Conservation (phyloP, 1,284 basidiomycete species). For the Leccinum pachyderme region DNA sequence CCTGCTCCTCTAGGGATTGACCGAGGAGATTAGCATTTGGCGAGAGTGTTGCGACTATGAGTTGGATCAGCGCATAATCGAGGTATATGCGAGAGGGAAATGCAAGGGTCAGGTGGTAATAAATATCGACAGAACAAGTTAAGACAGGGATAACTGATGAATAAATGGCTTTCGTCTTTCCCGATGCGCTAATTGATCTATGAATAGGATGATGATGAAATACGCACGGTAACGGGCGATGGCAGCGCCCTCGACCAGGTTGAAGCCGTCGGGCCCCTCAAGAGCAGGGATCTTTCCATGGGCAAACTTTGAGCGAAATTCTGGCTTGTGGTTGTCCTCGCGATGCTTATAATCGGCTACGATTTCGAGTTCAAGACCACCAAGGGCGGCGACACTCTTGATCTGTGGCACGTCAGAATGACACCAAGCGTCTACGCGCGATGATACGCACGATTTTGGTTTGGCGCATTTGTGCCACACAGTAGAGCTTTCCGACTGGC, state of each 20-base stretch:
- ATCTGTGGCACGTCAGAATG: conserved; percentile 45
- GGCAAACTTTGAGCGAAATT: conserved; percentile 79
- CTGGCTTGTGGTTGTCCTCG: conserved; percentile 76
- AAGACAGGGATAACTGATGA: conserved; percentile 64
- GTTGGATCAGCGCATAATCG: conserved; percentile 18
- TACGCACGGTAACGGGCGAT: conserved; percentile 90
- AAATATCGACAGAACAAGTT: conserved; percentile 52
- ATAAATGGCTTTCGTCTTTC: conserved; percentile 22
- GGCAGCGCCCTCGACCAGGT: conserved; percentile 74
- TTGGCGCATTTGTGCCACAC: conserved; percentile 38
- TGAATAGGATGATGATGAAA: conserved; percentile 12
- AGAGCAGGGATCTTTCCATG: conserved; percentile 85
- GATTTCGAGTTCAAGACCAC: conserved; percentile 65
- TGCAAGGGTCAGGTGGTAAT: conserved; percentile 32
- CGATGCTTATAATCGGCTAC: conserved; percentile 59
- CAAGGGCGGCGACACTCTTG: conserved; percentile 69
- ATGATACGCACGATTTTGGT: conserved; percentile 50
- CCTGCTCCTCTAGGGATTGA: conserved; percentile 51
- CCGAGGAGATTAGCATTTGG: conserved; percentile 69
- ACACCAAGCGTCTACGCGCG: not conserved
- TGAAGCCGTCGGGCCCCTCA: conserved; percentile 77
- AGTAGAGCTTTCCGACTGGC: conserved; percentile 62
- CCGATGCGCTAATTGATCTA: conserved; percentile 13
- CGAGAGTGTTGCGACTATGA: conserved; percentile 68
- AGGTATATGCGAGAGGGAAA: conserved; percentile 1